Evolutionary conservation across 306 rosid genomes (phyloP), one percentile per base, ranked within the genome.

Genomic region (Dicorynia guianensis): DNA sequence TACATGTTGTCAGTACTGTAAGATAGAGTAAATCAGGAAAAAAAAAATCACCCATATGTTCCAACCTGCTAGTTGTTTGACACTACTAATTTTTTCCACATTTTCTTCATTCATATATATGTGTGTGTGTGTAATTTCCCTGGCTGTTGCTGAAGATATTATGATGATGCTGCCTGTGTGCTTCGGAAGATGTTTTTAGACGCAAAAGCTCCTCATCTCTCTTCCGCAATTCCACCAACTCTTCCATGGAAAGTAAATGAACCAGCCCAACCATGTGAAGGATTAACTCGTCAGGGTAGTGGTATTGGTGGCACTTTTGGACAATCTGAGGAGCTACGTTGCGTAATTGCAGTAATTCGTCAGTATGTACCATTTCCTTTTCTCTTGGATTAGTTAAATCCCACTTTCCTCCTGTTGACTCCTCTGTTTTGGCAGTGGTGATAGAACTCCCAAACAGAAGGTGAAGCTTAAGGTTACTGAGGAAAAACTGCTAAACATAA

Each of bases 371-470:
- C 71, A 34, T 67, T 72, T 61, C 70, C 63, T 34, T 67, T 38
- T 78, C 15, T 47, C 35, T 67, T 81, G 8, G 2, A 30, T 66
- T 68, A 14, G 44, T 62, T 68, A 19, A 80, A 66, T 48, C 11
- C 47, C 55, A 65, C 69, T 15, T 46, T 72, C 76, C 71, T 69
- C 81, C 59, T 72, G 54, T 76, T 71, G 64, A 73, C 60, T 71
- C 38, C 64, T 76, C 66, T 77, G 48, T 61, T 84, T 77, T 83
- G 63, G 80, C 85, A 95, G 99, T 84, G 99, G 99, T 73, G 99
- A 95, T 88, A 87, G 99, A 89, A 95, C 99, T 82, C 97, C 99
- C 72, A 95, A 95, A 79, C 99, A 95, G 82, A 95, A 95, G 91
- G 99, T 95, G 84, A 95, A 95, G 81, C 74, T 95, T 83, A 92